phyloP scores from a whole-genome alignment of 2,329 filamentous ascomycete species.

The Niveomyces coronatus region DNA sequence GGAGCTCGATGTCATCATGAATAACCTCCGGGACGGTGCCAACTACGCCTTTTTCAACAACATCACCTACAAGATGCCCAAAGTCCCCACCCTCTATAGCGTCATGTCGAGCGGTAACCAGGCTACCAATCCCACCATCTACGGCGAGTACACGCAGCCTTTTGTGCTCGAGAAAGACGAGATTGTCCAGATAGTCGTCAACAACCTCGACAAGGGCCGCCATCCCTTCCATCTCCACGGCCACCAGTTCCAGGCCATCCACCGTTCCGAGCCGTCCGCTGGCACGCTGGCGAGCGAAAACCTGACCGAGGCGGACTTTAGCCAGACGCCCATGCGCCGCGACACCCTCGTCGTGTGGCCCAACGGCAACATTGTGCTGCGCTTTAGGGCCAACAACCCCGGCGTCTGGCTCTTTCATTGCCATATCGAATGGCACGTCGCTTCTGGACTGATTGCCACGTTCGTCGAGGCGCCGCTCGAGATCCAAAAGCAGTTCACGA shows the following conservation, averaged over 20 bases:
- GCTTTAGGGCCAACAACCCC: conserved; percentile 59
- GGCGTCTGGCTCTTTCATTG: conserved; percentile 68
- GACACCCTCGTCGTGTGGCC: conserved; percentile 59
- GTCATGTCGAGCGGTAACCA: conserved; percentile 53
- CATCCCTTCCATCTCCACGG: conserved; percentile 76
- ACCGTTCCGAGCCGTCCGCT: conserved; percentile 46
- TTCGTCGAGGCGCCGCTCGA: conserved; percentile 53
- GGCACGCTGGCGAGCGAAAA: conserved; percentile 43
- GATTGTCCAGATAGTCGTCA: conserved; percentile 65
- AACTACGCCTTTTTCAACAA: conserved; percentile 62
- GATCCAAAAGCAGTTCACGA: conserved; percentile 47
- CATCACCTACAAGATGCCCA: conserved; percentile 62
- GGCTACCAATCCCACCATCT: conserved; percentile 48
- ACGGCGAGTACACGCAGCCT: conserved; percentile 55
- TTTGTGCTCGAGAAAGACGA: conserved; percentile 58
- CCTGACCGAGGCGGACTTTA: conserved; percentile 35
- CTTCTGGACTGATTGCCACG: conserved; percentile 54
- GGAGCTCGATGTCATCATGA: conserved; percentile 52
- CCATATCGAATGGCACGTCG: conserved; percentile 70
- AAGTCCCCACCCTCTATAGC: conserved; percentile 73
- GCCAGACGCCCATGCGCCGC: conserved; percentile 49
- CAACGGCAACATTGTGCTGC: conserved; percentile 56
- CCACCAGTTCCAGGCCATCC: conserved; percentile 60
- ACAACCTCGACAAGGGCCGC: conserved; percentile 61
- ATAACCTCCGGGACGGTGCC: conserved; percentile 50